Evolutionary conservation across 495 filamentous ascomycete genomes (phyloP), one percentile per base, ranked within the genome.

Genomic region (Aspergillus asperescens): DNA sequence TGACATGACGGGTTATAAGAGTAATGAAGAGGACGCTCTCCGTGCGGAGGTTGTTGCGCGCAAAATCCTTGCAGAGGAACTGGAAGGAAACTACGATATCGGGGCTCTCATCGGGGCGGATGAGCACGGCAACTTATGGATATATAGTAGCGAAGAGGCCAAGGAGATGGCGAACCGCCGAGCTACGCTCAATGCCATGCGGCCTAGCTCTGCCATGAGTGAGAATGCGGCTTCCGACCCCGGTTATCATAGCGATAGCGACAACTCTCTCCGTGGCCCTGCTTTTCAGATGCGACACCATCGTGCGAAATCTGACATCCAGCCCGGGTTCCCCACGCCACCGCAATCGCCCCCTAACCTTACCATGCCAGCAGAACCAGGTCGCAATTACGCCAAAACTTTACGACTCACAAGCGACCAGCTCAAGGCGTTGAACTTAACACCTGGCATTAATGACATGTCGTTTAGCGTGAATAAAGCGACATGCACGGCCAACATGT

Each of bases 1-100:
- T 52, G 93, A 98, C 62, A 96, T 98, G 90, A 92, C 90, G 3
- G 89, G 89, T 0, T 96, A 95, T 63, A 97, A 96, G 62, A 85
- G 84, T 61, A 90, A 83, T 58, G 90, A 95, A 46, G 91, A 95
- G 59, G 90, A 97, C 61, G 86, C 90, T 10, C 72, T 96, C 47
- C 82, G 88, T 32, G 92, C 93, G 4, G 94, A 99, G 66, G 81
- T 94, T 19, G 78, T 97, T 52, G 94, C 93, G 5, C 84, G 94
- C n/a, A 94, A 90, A 62, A 90, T 99, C 23, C 79, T 97, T n/a
- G 80, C 88, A 0, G 90, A 97, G 62, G 94, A 97, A 66, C 71
- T 97, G 18, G 88, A 96, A 65, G 93, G 91, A 13, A 87, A 89
- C 58, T 95, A 96, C 64, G 94, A 99, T 63, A 92, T 99, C 60